These are phyloP conservation scores for Zelopaecilomyces penicillatus DNA, from an alignment of 2,329 filamentous ascomycete genomes.

Conservation along the genomic window DNA sequence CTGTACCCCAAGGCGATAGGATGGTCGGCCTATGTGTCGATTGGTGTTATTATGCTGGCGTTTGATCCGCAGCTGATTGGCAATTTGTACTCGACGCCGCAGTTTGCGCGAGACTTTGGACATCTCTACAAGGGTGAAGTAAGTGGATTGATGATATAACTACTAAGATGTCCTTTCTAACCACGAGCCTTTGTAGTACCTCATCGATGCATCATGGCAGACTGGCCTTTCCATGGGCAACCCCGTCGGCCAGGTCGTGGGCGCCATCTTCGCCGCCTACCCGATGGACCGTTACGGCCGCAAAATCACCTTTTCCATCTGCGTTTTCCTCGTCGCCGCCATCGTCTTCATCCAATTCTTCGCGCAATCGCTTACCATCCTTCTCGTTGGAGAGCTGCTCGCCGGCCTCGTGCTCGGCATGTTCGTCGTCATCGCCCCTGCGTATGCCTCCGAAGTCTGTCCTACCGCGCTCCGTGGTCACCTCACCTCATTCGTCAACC, in stretches of 20 bases:
- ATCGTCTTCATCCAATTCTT: constrained; percentile 26
- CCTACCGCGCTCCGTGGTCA: constrained; percentile 32
- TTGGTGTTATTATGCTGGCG: constrained; percentile 53
- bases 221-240: constrained; percentile 43
- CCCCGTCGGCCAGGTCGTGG: constrained; percentile 48
- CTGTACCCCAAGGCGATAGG: constrained; percentile 38
- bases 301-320: constrained; percentile 45
- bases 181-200: constrained; percentile 16
- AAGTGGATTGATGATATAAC: background rate
- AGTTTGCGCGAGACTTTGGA: constrained; percentile 50
- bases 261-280: constrained; percentile 41
- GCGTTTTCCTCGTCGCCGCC: constrained; percentile 23
- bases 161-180: background rate
- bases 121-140: constrained; percentile 33
- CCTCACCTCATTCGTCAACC: constrained; percentile 33
- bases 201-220: constrained; percentile 36
- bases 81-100: constrained; percentile 51
- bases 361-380: constrained; percentile 26
- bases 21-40: constrained; percentile 52
- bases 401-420: constrained; percentile 35
- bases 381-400: constrained; percentile 37
- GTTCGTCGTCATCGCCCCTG: constrained; percentile 33
- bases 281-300: constrained; percentile 27
- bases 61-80: constrained; percentile 59
- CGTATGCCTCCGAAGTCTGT: constrained; percentile 37